A percentile compares a stretch with the other conserved stretches of the same genome.
Conservation (phyloP, 176 grass and related monocot genomes). For the Sorghum bicolor region Sorghum_bicolor_NCBIv3 NC_012872.2:65745501-65746000, state of each 20-base stretch:
- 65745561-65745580: slow-evolving; percentile 40
- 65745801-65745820: slow-evolving; percentile 95
- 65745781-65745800: slow-evolving; percentile 89
- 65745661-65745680: background rate
- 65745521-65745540: background rate
- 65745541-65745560: slow-evolving; percentile 10
- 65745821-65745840: slow-evolving; percentile 41
- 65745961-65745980: background rate
- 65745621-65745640: slow-evolving; percentile 84
- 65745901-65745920: background rate
- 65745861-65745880: background rate
- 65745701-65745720: slow-evolving; percentile 71
- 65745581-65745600: slow-evolving; percentile 66
- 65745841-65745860: slow-evolving; percentile 17
- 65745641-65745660: slow-evolving; percentile 13
- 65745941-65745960: background rate
- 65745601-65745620: slow-evolving; percentile 93
- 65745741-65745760: slow-evolving; percentile 94
- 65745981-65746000: background rate
- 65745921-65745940: background rate
- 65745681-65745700: background rate
- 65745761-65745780: slow-evolving; percentile 78
- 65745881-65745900: background rate
- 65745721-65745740: slow-evolving; percentile 87
- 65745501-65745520: slow-evolving; percentile 10